Percentiles rank a stretch among this genome's conserved stretches.
Evolutionary conservation across 805 yeast species (phyloP).

Genomic region (Starmerella gropengiesseri): DNA sequence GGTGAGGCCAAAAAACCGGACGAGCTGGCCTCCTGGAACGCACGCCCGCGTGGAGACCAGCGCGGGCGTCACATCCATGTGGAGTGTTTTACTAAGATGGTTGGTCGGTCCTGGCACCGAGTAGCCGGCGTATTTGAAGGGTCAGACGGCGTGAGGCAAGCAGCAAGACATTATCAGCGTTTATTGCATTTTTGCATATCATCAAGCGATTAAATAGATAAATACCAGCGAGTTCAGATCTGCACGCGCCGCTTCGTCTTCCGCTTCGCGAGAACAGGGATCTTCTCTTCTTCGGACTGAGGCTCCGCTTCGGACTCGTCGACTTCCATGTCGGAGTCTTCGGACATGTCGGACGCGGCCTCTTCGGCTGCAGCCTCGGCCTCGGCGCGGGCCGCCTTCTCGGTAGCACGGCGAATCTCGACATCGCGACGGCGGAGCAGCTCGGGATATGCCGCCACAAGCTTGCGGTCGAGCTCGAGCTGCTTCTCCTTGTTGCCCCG

Average conservation of each 20-base stretch:
- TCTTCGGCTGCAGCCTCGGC: conserved; percentile 38
- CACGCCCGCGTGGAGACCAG: neutral
- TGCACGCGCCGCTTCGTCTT: conserved; percentile 35
- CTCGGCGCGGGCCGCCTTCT: conserved; percentile 39
- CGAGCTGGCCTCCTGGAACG: neutral
- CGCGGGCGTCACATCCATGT: conserved; percentile 5
- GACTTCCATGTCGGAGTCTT: conserved; percentile 38
- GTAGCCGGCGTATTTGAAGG: too few species aligned
- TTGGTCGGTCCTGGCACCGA: too few species aligned
- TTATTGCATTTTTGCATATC: too few species aligned
- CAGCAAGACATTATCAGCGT: too few species aligned
- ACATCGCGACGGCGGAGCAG: conserved; percentile 87
- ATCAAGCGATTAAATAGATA: conserved; percentile 6
- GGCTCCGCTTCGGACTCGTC: conserved; percentile 24
- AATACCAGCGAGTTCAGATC: conserved; percentile 5
- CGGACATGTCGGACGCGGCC: conserved; percentile 34
- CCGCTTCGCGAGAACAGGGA: conserved; percentile 53
- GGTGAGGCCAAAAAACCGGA: conserved; percentile 1
- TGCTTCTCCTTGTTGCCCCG: conserved; percentile 87
- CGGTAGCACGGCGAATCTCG: conserved; percentile 67
- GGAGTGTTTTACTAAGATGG: neutral
- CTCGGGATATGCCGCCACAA: conserved; percentile 82
- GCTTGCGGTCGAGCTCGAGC: conserved; percentile 72
- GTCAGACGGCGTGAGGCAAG: too few species aligned
- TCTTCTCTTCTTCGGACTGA: conserved; percentile 33